phyloP scores from a whole-genome alignment of 2,329 filamentous ascomycete species.

The Aureobasidium sp. region DNA sequence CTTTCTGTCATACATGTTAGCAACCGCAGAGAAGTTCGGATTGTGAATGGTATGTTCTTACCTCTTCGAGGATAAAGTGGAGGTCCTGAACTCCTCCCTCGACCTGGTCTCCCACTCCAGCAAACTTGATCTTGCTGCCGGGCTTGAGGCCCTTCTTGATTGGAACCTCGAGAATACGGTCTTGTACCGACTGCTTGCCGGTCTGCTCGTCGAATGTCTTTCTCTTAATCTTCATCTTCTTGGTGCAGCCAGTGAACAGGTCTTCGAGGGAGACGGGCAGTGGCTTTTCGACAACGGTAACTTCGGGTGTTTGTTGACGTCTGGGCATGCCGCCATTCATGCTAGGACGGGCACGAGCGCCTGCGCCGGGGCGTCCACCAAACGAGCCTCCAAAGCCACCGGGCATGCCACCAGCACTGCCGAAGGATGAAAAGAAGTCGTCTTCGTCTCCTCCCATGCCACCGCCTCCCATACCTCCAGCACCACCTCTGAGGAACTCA shows the following conservation, averaged over 20 bases:
- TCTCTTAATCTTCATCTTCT: constrained; percentile 97
- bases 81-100: constrained; percentile 93
- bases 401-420: constrained; percentile 26
- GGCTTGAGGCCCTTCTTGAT: constrained; percentile 96
- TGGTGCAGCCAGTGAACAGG: constrained; percentile 74
- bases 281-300: constrained; percentile 81
- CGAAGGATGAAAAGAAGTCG: constrained; percentile 47
- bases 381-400: constrained; percentile 34
- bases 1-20: constrained; percentile 54
- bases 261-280: constrained; percentile 80
- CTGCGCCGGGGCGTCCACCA: constrained; percentile 24
- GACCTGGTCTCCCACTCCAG: constrained; percentile 93
- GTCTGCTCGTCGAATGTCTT: constrained; percentile 79
- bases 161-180: constrained; percentile 85
- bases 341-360: constrained; percentile 14
- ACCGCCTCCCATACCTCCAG: constrained; percentile 34
- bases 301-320: constrained; percentile 62
- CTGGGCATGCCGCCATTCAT: constrained; percentile 29
- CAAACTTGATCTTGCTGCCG: constrained; percentile 97
- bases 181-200: constrained; percentile 77
- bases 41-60: not conserved
- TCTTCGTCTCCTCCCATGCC: constrained; percentile 43
- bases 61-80: constrained; percentile 84
- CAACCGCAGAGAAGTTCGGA: constrained; percentile 39
- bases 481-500: constrained; percentile 62